phyloP scores from a whole-genome alignment of 345 rosid species.

The Dovyalis caffra region DNA sequence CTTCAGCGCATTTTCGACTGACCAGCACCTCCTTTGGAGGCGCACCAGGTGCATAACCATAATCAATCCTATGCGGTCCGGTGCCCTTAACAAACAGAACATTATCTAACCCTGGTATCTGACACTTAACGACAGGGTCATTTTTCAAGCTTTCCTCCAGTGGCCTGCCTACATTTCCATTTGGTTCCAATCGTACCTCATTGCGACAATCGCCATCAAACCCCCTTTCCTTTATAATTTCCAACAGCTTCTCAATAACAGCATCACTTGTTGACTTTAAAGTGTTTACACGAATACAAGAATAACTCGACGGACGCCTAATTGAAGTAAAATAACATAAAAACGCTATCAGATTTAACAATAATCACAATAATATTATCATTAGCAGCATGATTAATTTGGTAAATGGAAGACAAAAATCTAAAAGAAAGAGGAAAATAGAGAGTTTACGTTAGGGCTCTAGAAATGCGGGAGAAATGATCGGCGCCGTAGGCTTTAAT shows the following conservation, averaged over 20 bases:
- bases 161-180: constrained; percentile 4
- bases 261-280: constrained; percentile 64
- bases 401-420: neutral
- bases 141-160: constrained; percentile 18
- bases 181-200: constrained; percentile 6
- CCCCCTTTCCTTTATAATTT: constrained; percentile 36
- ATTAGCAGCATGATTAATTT: neutral
- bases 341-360: neutral
- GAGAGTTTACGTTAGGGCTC: constrained; percentile 60
- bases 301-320: constrained; percentile 84
- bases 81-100: constrained; percentile 84
- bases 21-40: constrained; percentile 93
- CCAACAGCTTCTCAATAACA: constrained; percentile 62
- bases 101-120: constrained; percentile 76
- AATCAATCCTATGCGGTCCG: constrained; percentile 75
- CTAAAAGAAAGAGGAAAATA: neutral
- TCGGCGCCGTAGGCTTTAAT: constrained; percentile 69
- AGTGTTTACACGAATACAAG: constrained; percentile 84
- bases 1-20: constrained; percentile 96
- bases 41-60: constrained; percentile 43
- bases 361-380: neutral
- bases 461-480: constrained; percentile 73
- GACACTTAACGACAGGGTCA: constrained; percentile 50
- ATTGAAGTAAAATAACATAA: neutral
- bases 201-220: constrained; percentile 14